Conservation (phyloP, 768 basidiomycete species). For the Kwoniella sp. region DNA sequence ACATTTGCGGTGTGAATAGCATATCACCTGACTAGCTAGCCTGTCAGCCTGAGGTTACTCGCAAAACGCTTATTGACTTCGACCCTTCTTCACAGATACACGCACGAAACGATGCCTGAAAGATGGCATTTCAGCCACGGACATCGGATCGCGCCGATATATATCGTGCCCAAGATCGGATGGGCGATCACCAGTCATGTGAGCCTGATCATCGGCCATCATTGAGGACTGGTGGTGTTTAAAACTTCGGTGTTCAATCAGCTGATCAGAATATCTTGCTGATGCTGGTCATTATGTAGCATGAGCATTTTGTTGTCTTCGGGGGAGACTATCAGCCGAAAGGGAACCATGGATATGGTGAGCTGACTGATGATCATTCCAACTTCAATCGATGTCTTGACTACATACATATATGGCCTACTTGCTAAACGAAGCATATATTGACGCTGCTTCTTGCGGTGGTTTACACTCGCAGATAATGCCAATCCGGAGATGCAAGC, state of each 20-base stretch:
- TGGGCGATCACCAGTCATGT: slow-evolving; percentile 71
- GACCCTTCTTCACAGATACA: slow-evolving; percentile 57
- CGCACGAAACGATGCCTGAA: slow-evolving; percentile 76
- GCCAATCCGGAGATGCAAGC: slow-evolving; percentile 75
- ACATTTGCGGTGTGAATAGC: slow-evolving; percentile 66
- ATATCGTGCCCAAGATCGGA: slow-evolving; percentile 76
- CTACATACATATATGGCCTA: too few relatives aligned
- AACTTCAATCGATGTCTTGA: too few relatives aligned
- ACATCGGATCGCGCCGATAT: slow-evolving; percentile 83
- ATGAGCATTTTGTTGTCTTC: slow-evolving; percentile 61
- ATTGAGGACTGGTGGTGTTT: neutral
- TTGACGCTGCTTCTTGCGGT: neutral
- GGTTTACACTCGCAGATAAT: slow-evolving; percentile 62
- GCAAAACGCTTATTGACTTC: too few relatives aligned
- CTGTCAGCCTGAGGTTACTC: too few relatives aligned
- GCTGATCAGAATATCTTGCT: too few relatives aligned
- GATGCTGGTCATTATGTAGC: slow-evolving; percentile 21
- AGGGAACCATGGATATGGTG: slow-evolving; percentile 80
- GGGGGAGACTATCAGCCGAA: slow-evolving; percentile 62
- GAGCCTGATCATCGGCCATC: neutral
- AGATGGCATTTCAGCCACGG: slow-evolving; percentile 70
- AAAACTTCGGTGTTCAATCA: too few relatives aligned
- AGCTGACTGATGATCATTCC: neutral
- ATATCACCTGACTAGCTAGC: too few relatives aligned
- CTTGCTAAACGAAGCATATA: too few relatives aligned